Evolutionary conservation across 2,329 filamentous ascomycete genomes (phyloP).

Genomic region (Geosmithia putterillii): DNA sequence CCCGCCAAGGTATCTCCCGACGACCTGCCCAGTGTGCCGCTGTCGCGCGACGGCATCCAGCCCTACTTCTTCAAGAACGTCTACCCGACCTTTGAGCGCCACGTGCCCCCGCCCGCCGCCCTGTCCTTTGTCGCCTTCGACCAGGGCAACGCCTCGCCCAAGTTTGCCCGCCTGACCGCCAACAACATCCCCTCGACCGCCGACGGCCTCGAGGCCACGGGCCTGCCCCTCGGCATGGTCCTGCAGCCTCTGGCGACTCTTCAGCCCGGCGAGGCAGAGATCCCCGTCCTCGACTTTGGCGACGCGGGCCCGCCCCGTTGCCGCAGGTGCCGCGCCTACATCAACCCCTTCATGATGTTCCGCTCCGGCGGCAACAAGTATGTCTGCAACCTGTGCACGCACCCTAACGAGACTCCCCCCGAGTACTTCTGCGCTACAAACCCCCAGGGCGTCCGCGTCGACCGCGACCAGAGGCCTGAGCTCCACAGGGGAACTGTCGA

Average conservation of each 20-base stretch:
- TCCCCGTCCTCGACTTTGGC: constrained; percentile 92
- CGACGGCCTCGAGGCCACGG: constrained; percentile 70
- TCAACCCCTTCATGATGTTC: constrained; percentile 99
- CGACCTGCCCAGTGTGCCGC: constrained; percentile 82
- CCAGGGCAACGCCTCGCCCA: constrained; percentile 92
- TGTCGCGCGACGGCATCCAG: constrained; percentile 70
- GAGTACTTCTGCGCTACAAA: constrained; percentile 93
- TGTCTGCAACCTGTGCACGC: constrained; percentile 95
- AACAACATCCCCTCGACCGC: constrained; percentile 82
- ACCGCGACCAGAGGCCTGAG: constrained; percentile 81
- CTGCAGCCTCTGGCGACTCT: constrained; percentile 78
- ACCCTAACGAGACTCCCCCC: constrained; percentile 83
- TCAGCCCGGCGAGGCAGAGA: constrained; percentile 71
- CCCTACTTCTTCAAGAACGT: constrained; percentile 77
- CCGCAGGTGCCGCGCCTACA: constrained; percentile 85
- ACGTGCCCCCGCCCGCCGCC: constrained; percentile 78
- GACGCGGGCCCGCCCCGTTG: constrained; percentile 83
- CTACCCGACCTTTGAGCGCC: constrained; percentile 91
- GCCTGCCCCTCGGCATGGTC: constrained; percentile 74
- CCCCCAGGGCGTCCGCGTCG: constrained; percentile 73
- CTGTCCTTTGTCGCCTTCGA: constrained; percentile 89
- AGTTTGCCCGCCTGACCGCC: constrained; percentile 80
- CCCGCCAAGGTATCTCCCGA: constrained; percentile 64
- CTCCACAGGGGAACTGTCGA: constrained; percentile 87
- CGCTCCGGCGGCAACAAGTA: constrained; percentile 88